These are phyloP conservation scores for Trichoderma lentiforme DNA, from an alignment of 2,329 filamentous ascomycete species.

Conservation along the genomic window DNA sequence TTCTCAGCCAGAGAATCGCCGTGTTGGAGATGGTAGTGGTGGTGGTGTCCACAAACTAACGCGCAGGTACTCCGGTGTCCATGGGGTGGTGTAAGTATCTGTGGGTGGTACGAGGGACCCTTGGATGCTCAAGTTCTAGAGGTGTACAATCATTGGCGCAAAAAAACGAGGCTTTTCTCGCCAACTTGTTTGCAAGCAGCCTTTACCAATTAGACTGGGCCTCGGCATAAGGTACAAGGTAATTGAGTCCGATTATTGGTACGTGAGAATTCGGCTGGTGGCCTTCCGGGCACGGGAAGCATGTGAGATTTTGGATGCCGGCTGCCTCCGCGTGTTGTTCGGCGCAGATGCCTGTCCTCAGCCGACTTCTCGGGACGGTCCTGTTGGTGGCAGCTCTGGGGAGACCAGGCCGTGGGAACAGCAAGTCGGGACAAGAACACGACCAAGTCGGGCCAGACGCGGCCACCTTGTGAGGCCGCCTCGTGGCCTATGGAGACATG, in stretches of 20 bases:
- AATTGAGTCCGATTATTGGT: neutral
- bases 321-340: conserved; percentile 11
- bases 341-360: neutral
- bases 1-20: conserved; percentile 2
- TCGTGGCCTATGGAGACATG: conserved; percentile 16
- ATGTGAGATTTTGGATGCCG: conserved; percentile 8
- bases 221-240: neutral
- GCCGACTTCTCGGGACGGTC: neutral
- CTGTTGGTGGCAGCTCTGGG: neutral
- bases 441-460: neutral
- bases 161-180: neutral
- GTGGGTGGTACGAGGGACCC: neutral
- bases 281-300: neutral
- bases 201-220: neutral
- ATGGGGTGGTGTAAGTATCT: conserved; percentile 12
- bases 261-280: neutral
- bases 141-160: neutral
- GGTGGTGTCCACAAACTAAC: conserved; percentile 10
- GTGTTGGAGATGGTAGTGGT: conserved; percentile 9
- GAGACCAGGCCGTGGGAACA: neutral
- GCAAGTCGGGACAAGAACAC: neutral
- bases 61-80: neutral
- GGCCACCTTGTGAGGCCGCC: conserved; percentile 15
- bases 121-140: neutral
- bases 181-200: neutral